Base-by-base conservation (phyloP, 495 filamentous ascomycete genomes). In the Barbatosphaeria neglecta region DNA sequence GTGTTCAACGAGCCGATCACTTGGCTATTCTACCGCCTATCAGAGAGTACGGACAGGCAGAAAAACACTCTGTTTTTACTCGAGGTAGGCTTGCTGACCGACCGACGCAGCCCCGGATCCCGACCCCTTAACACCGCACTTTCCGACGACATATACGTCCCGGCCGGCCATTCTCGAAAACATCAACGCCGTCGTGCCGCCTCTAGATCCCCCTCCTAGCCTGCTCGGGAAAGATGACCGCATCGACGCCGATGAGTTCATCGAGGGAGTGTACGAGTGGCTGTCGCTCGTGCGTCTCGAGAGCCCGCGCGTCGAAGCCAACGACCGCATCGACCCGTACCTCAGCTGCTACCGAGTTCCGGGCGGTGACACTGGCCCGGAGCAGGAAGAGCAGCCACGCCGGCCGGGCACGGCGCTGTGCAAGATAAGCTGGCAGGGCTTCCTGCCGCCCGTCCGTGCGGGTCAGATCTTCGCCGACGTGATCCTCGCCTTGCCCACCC, bases 21-120 rank as follows among this genome's bases (percentile, higher is more conserved):
- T 1, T 97, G 90, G 87, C 70, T 96, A 2, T 90, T 96, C 56
- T 81, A 75, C 62, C 82, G 89, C 53, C 57, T 83, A 3, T 66
- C 61, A 6, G 53, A 56, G 19, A 54, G 56, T 41, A 58, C 71
- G 76, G 62, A 40, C 50, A 15, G 2, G 5, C 35, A 37, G 22
- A n/a, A n/a, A n/a, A n/a, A n/a, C n/a, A n/a, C 13, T 35, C 6
- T 22, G 4, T 6, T 38, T 27, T 16, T 23, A 23, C 1, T n/a
- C 10, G 15, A 16, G 13, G 1, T 35, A 24, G 40, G 22, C 17
- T 35, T 22, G 42, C 46, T 47, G 31, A 55, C 58, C 39, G 38
- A 31, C 19, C 15, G 28, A 23, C 16, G n/a, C 39, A 75, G 70
- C 58, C 4, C 61, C 70, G n/a, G 44, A 44, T 20, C 63, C 68